A percentile compares a stretch with the other conserved stretches of the same genome.
Conservation (phyloP, 345 rosid species). For the Streptanthus diversifolius region DNA sequence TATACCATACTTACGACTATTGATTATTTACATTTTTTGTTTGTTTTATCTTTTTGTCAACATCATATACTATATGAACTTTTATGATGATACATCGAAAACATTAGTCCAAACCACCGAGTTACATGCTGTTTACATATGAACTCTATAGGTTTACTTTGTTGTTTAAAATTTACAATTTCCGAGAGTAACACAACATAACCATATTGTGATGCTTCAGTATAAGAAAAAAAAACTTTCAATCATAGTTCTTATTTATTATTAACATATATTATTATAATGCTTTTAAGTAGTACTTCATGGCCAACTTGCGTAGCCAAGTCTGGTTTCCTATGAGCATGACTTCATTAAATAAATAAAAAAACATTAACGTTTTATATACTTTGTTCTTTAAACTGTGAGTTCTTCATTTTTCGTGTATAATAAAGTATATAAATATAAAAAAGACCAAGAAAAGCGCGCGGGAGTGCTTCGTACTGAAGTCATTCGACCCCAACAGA, state of each 20-base stretch:
- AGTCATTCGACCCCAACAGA: slow-evolving; percentile 27
- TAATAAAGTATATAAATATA: neutral
- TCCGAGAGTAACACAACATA: neutral
- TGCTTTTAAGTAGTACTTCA: slow-evolving; percentile 4
- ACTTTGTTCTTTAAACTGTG: neutral
- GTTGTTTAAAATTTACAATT: neutral
- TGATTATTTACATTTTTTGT: too few species aligned
- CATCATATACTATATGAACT: too few species aligned
- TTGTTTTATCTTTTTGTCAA: too few species aligned
- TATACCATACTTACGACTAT: too few species aligned
- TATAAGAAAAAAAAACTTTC: neutral
- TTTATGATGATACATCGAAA: too few species aligned
- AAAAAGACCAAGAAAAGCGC: slow-evolving; percentile 11
- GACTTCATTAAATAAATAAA: slow-evolving; percentile 6
- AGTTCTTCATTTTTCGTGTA: neutral
- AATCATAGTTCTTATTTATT: neutral
- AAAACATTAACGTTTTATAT: neutral
- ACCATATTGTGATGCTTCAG: neutral
- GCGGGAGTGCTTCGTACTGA: slow-evolving; percentile 15
- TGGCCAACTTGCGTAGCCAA: slow-evolving; percentile 28
- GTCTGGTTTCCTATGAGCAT: slow-evolving; percentile 16
- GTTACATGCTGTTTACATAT: too few species aligned
- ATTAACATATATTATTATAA: neutral
- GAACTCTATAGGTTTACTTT: neutral
- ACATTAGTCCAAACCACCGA: too few species aligned